These are phyloP conservation scores for Torulaspora franciscae DNA, from an alignment of 805 yeast genomes.

Conservation along the genomic window DNA sequence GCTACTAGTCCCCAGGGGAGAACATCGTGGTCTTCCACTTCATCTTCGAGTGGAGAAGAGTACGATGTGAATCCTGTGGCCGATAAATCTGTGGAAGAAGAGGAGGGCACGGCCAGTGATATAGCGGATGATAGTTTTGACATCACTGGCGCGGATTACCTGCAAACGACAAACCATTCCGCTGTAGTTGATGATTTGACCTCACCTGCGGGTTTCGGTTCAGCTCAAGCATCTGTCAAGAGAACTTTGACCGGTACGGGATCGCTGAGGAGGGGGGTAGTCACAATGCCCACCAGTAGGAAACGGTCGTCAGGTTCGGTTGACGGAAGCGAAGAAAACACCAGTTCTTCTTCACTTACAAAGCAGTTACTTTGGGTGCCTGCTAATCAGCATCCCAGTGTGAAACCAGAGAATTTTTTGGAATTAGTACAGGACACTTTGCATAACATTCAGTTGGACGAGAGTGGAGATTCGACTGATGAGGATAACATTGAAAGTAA, in stretches of 20 bases:
- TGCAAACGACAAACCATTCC: conserved; percentile 12
- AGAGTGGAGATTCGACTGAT: conserved; percentile 24
- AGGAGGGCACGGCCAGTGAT: conserved; percentile 7
- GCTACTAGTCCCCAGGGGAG: conserved; percentile 17
- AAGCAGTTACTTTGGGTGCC: conserved; percentile 86
- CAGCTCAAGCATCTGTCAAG: conserved; percentile 6
- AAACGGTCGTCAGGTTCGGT: conserved; percentile 7
- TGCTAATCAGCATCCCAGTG: conserved; percentile 86
- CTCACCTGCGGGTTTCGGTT: not conserved
- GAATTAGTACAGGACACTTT: conserved; percentile 52
- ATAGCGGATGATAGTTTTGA: conserved; percentile 27
- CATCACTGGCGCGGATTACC: conserved; percentile 28
- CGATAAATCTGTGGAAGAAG: conserved; percentile 2
- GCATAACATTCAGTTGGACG: conserved; percentile 29
- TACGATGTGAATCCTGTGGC: conserved; percentile 1
- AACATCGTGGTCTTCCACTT: conserved; percentile 19
- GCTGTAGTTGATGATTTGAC: not conserved
- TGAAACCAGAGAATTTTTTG: conserved; percentile 85
- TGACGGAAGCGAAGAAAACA: conserved; percentile 1
- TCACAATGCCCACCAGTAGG: conserved; percentile 10
- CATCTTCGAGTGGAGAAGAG: conserved; percentile 11
- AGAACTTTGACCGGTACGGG: conserved; percentile 27
- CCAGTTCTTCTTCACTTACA: conserved; percentile 24
- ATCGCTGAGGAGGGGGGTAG: conserved; percentile 23
- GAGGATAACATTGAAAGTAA: conserved; percentile 12